phyloP scores from a whole-genome alignment of 208 protist genomes.

The Endotrypanum monterogeii region DNA sequence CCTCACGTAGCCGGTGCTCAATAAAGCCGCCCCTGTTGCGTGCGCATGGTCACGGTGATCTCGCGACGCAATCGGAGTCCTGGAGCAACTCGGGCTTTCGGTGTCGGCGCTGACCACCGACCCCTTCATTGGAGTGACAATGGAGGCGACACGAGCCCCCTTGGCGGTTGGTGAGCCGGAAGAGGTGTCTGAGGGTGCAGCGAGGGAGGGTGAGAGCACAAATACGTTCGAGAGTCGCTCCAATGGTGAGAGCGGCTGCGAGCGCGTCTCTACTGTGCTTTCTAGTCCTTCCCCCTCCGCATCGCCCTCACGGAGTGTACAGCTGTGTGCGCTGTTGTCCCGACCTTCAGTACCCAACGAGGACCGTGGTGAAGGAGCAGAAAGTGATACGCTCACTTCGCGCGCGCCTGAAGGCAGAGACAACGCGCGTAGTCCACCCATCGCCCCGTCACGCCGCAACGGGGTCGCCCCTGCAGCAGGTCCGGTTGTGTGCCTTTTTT shows the following conservation, averaged over 20 bases:
- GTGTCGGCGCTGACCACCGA: background rate
- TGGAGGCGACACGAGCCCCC: background rate
- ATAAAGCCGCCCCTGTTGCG: background rate
- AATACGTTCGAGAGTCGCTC: background rate
- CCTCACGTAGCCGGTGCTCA: background rate
- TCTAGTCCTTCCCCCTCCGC: background rate
- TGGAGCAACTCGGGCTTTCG: background rate
- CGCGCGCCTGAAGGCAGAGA: background rate
- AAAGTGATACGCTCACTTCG: constrained; percentile 20
- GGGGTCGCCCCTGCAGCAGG: background rate
- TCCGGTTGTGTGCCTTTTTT: background rate
- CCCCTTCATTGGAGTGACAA: background rate
- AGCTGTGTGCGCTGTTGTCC: background rate
- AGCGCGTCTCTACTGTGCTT: background rate
- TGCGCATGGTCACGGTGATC: background rate
- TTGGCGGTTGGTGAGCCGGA: background rate
- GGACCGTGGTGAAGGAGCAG: constrained; percentile 12
- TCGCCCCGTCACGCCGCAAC: background rate
- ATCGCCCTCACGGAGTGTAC: background rate
- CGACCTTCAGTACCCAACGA: constrained; percentile 3
- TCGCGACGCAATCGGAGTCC: background rate
- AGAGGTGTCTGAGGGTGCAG: constrained; percentile 3
- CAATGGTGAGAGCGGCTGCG: background rate
- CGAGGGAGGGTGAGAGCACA: constrained; percentile 4
- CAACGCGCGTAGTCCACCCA: background rate